Base-by-base conservation (phyloP, 2,329 filamentous ascomycete species). In the Fusarium acutatum region DNA sequence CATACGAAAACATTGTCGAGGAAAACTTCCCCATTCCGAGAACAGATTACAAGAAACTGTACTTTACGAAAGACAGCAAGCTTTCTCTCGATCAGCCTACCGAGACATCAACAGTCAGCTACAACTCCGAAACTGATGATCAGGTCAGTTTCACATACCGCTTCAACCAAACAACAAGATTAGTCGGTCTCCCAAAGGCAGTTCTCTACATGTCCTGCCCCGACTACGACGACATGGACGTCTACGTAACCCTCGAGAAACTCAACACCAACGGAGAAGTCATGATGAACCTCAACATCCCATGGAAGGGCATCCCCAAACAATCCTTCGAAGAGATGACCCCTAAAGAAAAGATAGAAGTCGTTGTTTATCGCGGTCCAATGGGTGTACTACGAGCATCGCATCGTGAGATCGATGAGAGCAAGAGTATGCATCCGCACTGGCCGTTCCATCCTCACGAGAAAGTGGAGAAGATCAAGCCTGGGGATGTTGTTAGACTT, bases 401-500 rank as follows among this genome's bases (percentile, higher is more conserved):
- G 0, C 64, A 68, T 20, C 65, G 65, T 2, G 64, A 67, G 20
- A 68, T 68, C 0, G 64, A 68, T 4, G 64, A 68, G 54, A 32
- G n/a, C 4, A 68, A 68, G 47, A 68, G 65, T 6, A 68, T 68
- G 65, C 65, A 68, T 5, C 64, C 64, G 0, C 63, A 68, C 5
- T 68, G 65, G 65, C 65, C 65, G 2, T 68, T 68, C 26, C 65
- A 68, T 6, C 65, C 65, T 12, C 65, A 68, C 2, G 65, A 68
- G 5, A 68, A 41, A 3, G 35, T 53, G 1, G 47, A 68, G 1
- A 68, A 68, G 64, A 17, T 68, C 1, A 43, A 20, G 0, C 18
- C 65, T 14, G 64, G 64, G 0, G 40, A 68, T 20, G 3, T 62
- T 9, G 38, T 68, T 0, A 62, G 64, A 12, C 15, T 68, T 1